Evolutionary conservation across 1,284 basidiomycete genomes (phyloP).

Genomic region (Clitocybe nebularis): DNA sequence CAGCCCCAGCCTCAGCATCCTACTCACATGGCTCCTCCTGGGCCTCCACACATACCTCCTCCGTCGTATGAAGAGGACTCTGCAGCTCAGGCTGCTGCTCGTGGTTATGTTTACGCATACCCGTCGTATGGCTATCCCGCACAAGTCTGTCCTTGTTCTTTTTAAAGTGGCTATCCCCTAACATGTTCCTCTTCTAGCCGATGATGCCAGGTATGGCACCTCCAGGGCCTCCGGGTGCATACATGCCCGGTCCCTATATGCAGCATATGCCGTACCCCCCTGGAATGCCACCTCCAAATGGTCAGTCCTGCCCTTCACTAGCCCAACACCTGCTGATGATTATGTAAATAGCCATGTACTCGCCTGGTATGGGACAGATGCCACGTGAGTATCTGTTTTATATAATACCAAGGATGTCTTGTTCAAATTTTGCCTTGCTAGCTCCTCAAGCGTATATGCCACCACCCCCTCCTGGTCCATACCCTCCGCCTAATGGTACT

Average conservation of each 20-base stretch:
- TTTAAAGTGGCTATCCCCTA: conserved; percentile 6
- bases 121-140: conserved; percentile 71
- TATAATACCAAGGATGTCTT: conserved; percentile 1
- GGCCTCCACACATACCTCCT: conserved; percentile 63
- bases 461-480: conserved; percentile 56
- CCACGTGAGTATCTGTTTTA: conserved; percentile 54
- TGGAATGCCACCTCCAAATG: conserved; percentile 73
- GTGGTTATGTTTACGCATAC: conserved; percentile 69
- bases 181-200: conserved; percentile 33
- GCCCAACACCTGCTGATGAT: not conserved
- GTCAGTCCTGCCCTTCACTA: conserved; percentile 30
- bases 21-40: conserved; percentile 64
- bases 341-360: conserved; percentile 64
- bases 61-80: conserved; percentile 73
- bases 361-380: conserved; percentile 77
- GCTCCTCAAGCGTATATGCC: conserved; percentile 71
- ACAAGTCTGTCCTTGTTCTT: conserved; percentile 45
- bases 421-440: conserved; percentile 23
- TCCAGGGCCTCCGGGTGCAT: conserved; percentile 67
- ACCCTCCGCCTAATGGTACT: conserved; percentile 69
- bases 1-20: conserved; percentile 58
- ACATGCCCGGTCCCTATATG: conserved; percentile 76
- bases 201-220: conserved; percentile 82
- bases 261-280: conserved; percentile 78
- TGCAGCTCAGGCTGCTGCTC: conserved; percentile 53